Base-by-base conservation (phyloP, 2,329 filamentous ascomycete genomes). In the Achaetomium macrosporum region DNA sequence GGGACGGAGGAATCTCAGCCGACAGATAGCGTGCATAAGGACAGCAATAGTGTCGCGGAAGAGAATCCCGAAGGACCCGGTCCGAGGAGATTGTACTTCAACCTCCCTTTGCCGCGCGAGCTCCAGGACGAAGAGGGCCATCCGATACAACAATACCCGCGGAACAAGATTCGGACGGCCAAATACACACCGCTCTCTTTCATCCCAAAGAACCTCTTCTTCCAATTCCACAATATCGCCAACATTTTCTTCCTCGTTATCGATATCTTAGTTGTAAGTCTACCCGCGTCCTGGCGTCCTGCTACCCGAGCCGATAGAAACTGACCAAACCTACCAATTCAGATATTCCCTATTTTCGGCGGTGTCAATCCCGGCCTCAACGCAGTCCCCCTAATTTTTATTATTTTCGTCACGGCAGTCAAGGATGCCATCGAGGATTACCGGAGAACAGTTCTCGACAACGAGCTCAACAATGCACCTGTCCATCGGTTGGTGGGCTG, bases 221-320 rank as follows among this genome's bases (percentile, higher is more conserved):
- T 95, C 60, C 95, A 99, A 71, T 97, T 99, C 67, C 92, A 99
- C 72, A 97, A 97, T 66, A 87, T 99, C 64, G 93, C 93, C 66
- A 99, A 99, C 70, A 86, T 97, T 50, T 99, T 97, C 73, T 99
- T 99, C 79, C 77, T 97, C 62, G 96, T 97, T 73, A 81, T 92
- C 64, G 91, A 96, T 67, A 95, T 99, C 66, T 80, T 99, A 55
- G 85, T 86, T 65, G 93, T 97, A 85, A 78, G 91, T 79, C 51
- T 40, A 25, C 42, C 13, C 35, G 16, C 11, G 36, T 7, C 25
- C 25, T 25, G 25, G 25, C 11, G 36, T 7, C 25, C 25, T 25
- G 25, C 4, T 25, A 25, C 25, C 20, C 3, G 19, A 17, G 25
- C 33, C 25, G 11, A 19, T 9, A 45, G 50, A 59, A 48, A 12